These are phyloP conservation scores for Prunus salicina DNA, from an alignment of 306 rosid genomes.

Conservation along the genomic window DNA sequence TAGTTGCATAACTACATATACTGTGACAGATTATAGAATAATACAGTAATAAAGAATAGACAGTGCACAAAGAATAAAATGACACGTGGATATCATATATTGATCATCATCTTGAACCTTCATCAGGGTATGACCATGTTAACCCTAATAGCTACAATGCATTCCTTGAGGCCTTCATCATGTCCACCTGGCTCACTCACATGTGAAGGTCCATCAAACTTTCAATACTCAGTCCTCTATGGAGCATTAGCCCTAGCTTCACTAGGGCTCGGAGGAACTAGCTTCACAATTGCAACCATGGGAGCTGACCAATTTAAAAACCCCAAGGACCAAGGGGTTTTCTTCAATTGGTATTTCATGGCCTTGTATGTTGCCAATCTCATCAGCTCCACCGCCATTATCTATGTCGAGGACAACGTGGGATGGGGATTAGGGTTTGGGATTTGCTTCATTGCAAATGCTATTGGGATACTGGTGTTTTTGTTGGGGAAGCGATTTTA, in stretches of 20 bases:
- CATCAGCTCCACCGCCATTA: slow-evolving; percentile 24
- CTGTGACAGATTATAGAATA: too few relatives aligned
- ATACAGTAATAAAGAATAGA: too few relatives aligned
- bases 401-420: slow-evolving; percentile 39
- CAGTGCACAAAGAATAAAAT: too few relatives aligned
- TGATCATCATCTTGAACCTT: background rate
- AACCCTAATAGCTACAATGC: slow-evolving; percentile 30
- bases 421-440: slow-evolving; percentile 45
- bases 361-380: slow-evolving; percentile 24
- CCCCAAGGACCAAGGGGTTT: slow-evolving; percentile 15
- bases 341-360: slow-evolving; percentile 43
- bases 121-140: slow-evolving; percentile 27
- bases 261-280: slow-evolving; percentile 39
- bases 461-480: slow-evolving; percentile 12
- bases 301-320: slow-evolving; percentile 40
- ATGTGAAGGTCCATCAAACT: slow-evolving; percentile 28
- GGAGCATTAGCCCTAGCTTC: slow-evolving; percentile 23
- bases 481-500: slow-evolving; percentile 33
- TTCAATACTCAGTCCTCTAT: slow-evolving; percentile 33
- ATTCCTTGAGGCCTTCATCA: slow-evolving; percentile 24
- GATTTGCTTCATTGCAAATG: slow-evolving; percentile 10
- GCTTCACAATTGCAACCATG: slow-evolving; percentile 40
- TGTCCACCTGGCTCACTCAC: slow-evolving; percentile 11
- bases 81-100: too few relatives aligned
- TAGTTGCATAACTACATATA: too few relatives aligned